phyloP scores from a whole-genome alignment of 208 protist species.

The Tetramitus jugosus region DNA sequence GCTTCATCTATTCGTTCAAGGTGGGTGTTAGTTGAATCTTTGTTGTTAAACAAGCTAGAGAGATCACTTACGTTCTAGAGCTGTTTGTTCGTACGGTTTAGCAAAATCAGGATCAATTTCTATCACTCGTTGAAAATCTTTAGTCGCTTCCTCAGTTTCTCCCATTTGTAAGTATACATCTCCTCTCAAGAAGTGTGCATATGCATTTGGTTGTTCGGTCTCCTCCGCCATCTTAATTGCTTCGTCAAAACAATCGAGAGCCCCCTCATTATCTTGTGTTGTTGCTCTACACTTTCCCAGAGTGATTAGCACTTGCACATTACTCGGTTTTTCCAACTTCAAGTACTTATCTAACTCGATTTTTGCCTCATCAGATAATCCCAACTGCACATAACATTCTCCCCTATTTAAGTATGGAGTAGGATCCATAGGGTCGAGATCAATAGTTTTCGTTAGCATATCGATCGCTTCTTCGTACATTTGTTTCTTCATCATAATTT shows the following conservation, averaged over 20 bases:
- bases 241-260: not conserved
- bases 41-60: too few relatives aligned
- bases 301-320: not conserved
- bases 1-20: too few relatives aligned
- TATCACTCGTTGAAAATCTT: not conserved
- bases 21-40: too few relatives aligned
- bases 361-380: not conserved
- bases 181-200: not conserved
- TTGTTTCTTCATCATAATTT: not conserved
- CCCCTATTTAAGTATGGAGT: not conserved
- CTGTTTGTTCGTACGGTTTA: not conserved
- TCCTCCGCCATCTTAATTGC: not conserved
- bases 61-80: not conserved
- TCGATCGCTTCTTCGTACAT: not conserved
- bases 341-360: not conserved
- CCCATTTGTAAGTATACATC: not conserved
- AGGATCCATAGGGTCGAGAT: not conserved
- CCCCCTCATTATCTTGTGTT: not conserved
- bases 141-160: not conserved
- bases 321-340: not conserved
- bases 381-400: constrained; percentile 7
- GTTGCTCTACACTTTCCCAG: constrained; percentile 3
- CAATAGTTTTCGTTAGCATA: not conserved
- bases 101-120: not conserved
- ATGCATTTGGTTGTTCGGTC: not conserved